These are phyloP conservation scores for Pleurotus salmoneostramineus DNA, from an alignment of 768 basidiomycete species.

Conservation along the genomic window DNA sequence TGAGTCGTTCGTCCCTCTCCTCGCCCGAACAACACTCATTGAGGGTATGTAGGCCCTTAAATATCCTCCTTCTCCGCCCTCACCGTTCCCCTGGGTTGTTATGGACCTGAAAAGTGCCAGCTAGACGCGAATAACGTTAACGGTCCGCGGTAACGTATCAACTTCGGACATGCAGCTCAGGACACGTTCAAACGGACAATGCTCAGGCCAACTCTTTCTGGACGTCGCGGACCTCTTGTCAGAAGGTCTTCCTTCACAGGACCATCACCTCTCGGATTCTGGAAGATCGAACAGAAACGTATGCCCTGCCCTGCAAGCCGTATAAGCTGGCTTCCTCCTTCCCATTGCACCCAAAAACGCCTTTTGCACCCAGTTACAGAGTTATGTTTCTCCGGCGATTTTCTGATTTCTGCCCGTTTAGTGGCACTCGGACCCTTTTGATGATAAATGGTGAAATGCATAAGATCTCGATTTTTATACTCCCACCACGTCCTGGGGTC, in stretches of 20 bases:
- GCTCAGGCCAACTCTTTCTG: not conserved
- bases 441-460: not conserved
- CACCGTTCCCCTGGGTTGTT: no score
- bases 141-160: not conserved
- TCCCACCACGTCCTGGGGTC: not conserved
- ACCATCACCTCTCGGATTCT: not conserved
- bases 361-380: not conserved
- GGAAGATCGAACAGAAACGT: not conserved
- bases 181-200: not conserved
- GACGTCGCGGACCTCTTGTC: not conserved
- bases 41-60: no score
- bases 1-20: no score
- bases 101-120: no score
- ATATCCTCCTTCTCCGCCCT: no score
- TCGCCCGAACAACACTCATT: no score
- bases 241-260: not conserved
- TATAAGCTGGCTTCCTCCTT: no score
- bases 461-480: not conserved
- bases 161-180: not conserved
- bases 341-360: no score
- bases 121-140: no score
- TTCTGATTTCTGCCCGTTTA: not conserved
- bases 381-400: conserved; percentile 3
- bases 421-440: not conserved
- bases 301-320: not conserved